These are phyloP conservation scores for Stentor roeselii DNA, from an alignment of 73 alveolate species.

Conservation along the genomic window DNA sequence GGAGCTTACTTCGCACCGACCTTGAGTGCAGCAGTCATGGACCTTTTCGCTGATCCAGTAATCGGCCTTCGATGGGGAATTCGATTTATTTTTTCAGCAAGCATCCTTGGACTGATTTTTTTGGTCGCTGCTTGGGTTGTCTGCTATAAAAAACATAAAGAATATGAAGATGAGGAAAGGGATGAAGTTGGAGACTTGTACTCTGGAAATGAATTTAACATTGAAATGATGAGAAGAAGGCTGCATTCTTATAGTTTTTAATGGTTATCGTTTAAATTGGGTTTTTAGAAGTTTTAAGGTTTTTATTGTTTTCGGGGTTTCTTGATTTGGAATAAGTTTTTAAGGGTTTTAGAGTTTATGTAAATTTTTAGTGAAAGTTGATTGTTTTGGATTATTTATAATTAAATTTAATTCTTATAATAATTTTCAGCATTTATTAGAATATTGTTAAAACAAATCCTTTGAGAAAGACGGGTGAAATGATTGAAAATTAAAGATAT, in stretches of 20 bases:
- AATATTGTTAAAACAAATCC: too few relatives aligned
- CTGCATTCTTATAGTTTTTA: constrained; percentile 53
- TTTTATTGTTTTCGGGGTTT: too few relatives aligned
- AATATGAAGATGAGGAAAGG: constrained; percentile 27
- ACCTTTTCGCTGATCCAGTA: constrained; percentile 68
- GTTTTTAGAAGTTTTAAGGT: neutral
- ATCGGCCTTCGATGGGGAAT: constrained; percentile 92
- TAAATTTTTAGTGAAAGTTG: too few relatives aligned
- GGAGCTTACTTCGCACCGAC: constrained; percentile 92
- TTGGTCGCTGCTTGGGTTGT: constrained; percentile 46
- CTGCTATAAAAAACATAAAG: constrained; percentile 35
- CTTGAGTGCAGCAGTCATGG: constrained; percentile 88
- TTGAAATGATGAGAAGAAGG: constrained; percentile 53
- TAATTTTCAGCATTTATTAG: too few relatives aligned
- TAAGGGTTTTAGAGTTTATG: too few relatives aligned
- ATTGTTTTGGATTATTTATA: too few relatives aligned
- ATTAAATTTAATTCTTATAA: too few relatives aligned
- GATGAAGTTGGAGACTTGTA: neutral
- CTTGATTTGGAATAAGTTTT: too few relatives aligned
- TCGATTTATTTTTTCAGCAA: constrained; percentile 78
- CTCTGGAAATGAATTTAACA: constrained; percentile 35
- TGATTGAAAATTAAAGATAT: too few relatives aligned
- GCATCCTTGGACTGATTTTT: constrained; percentile 56
- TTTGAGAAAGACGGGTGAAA: too few relatives aligned
- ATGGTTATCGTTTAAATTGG: constrained; percentile 23